phyloP scores from a whole-genome alignment of 2,329 filamentous ascomycete genomes.

The Mollisiaceae sp. region DNA sequence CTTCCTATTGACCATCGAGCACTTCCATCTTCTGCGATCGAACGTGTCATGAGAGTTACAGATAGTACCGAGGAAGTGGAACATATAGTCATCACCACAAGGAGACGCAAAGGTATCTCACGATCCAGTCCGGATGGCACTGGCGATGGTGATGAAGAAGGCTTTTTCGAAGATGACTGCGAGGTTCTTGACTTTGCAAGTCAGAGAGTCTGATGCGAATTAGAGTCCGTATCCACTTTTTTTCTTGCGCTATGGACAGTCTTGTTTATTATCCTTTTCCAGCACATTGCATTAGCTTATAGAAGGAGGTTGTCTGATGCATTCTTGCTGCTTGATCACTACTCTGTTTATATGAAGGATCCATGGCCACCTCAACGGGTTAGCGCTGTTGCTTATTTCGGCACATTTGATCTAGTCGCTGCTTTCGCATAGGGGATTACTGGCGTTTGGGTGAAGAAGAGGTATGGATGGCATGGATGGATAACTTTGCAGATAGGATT shows the following conservation, averaged over 20 bases:
- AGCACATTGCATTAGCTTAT: constrained; percentile 16
- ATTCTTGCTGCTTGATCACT: constrained; percentile 24
- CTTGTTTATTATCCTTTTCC: constrained; percentile 7
- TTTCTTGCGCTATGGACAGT: background rate
- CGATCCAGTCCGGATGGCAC: constrained; percentile 50
- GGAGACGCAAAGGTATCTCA: constrained; percentile 66
- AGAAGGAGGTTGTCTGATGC: constrained; percentile 26
- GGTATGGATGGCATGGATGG: constrained; percentile 10
- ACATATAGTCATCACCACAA: constrained; percentile 82
- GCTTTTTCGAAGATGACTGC: constrained; percentile 92
- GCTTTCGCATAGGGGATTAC: constrained; percentile 16
- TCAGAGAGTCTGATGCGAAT: constrained; percentile 58
- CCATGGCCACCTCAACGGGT: constrained; percentile 30
- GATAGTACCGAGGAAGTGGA: constrained; percentile 60
- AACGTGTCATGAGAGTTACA: constrained; percentile 62
- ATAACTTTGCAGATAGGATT: constrained; percentile 22
- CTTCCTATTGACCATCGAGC: constrained; percentile 57
- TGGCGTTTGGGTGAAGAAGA: constrained; percentile 25
- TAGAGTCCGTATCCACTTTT: background rate
- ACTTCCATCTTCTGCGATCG: constrained; percentile 67
- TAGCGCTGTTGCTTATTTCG: constrained; percentile 12
- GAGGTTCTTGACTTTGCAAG: constrained; percentile 89
- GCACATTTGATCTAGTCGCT: constrained; percentile 14
- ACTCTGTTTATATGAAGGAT: constrained; percentile 23
- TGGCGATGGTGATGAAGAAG: constrained; percentile 65